Evolutionary conservation across 805 yeast genomes (phyloP).

Genomic region (Metschnikowia lunata): DNA sequence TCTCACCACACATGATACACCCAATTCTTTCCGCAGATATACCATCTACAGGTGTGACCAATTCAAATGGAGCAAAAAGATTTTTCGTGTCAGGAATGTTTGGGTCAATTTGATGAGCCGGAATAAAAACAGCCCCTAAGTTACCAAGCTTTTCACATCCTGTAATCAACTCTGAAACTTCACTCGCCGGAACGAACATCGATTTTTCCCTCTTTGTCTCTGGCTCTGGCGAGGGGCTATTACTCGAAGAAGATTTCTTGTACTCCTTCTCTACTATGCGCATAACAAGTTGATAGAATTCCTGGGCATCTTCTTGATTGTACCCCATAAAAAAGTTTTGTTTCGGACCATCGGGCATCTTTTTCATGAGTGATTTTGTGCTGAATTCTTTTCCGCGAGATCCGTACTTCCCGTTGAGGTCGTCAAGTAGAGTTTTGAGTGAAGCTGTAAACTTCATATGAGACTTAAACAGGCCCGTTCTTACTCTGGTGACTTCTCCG

Average conservation of each 20-base stretch:
- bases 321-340: constrained; percentile 76
- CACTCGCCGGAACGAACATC: constrained; percentile 21
- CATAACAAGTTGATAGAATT: constrained; percentile 79
- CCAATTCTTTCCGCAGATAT: constrained; percentile 84
- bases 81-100: constrained; percentile 43
- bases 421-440: constrained; percentile 47
- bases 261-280: constrained; percentile 59
- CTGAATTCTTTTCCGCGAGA: constrained; percentile 55
- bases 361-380: constrained; percentile 55
- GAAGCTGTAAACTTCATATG: constrained; percentile 49
- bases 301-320: constrained; percentile 96
- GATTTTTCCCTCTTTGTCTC: constrained; percentile 15
- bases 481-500: constrained; percentile 13
- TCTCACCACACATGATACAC: constrained; percentile 86
- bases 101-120: constrained; percentile 75
- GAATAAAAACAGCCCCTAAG: constrained; percentile 64
- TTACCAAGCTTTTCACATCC: constrained; percentile 48
- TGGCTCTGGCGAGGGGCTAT: constrained; percentile 23
- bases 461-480: constrained; percentile 19
- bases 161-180: constrained; percentile 25
- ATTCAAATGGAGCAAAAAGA: constrained; percentile 48
- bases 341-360: constrained; percentile 75
- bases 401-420: constrained; percentile 54
- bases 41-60: constrained; percentile 91
- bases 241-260: constrained; percentile 24